Evolutionary conservation across 1,284 basidiomycete species (phyloP).

Genomic region (Pholiota adiposa): DNA sequence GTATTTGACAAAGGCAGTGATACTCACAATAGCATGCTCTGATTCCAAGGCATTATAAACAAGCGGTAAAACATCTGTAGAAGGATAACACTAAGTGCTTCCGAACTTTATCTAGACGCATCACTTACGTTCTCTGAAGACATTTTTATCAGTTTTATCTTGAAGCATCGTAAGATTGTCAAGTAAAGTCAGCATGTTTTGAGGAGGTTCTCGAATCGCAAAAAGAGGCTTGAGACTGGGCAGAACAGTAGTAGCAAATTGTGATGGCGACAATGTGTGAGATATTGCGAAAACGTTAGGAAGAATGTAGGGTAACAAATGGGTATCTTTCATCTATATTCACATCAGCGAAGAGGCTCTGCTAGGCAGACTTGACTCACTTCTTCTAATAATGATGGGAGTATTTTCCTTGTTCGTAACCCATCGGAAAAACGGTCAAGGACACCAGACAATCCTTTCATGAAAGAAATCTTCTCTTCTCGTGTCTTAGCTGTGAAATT

Average conservation of each 20-base stretch:
- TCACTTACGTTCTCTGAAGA: slow-evolving; percentile 86
- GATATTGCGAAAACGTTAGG: slow-evolving; percentile 97
- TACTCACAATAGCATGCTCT: slow-evolving; percentile 78
- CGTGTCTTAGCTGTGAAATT: slow-evolving; percentile 93
- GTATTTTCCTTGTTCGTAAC: slow-evolving; percentile 85
- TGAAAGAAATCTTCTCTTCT: slow-evolving; percentile 96
- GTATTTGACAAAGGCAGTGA: not conserved
- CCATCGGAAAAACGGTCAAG: slow-evolving; percentile 89
- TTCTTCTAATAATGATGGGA: slow-evolving; percentile 95
- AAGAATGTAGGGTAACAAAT: slow-evolving; percentile 93
- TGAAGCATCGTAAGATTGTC: slow-evolving; percentile 91
- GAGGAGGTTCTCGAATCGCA: slow-evolving; percentile 91
- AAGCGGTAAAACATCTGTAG: slow-evolving; percentile 88
- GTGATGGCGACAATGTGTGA: slow-evolving; percentile 73
- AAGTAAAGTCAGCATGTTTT: slow-evolving; percentile 92
- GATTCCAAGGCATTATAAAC: slow-evolving; percentile 96
- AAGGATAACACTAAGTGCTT: not conserved
- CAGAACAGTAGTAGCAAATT: slow-evolving; percentile 84
- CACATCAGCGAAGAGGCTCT: not conserved
- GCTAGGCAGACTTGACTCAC: slow-evolving; percentile 43
- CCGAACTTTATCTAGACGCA: not conserved
- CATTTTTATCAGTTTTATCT: slow-evolving; percentile 84
- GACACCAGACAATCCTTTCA: slow-evolving; percentile 88
- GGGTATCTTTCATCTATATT: slow-evolving; percentile 87
- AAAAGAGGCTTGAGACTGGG: slow-evolving; percentile 93